Base-by-base conservation (phyloP, 345 rosid genomes). In the Hibiscus tridactylites region DNA sequence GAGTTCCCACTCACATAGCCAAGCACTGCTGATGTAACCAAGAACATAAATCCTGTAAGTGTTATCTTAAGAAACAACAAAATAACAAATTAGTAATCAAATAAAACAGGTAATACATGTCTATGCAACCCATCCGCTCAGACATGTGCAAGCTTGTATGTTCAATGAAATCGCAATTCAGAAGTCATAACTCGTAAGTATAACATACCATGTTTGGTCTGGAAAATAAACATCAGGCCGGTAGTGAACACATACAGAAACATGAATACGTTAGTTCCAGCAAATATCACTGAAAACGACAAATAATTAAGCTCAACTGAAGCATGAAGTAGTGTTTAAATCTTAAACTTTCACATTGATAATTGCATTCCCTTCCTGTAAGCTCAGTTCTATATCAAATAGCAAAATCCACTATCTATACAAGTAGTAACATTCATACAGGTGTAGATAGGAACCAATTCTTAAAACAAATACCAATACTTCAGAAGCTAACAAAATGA, bases 181-280 rank as follows among this genome's bases (percentile, higher is more conserved):
- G 42, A 29, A 62, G 11, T 50, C 76, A 69, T 3, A 10, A 11
- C 4, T 47, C 4, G 16, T 15, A 26, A 73, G 63, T 24, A 80
- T 44, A 21, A 63, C 79, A 74, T 81, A 94, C 98, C 98, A 91
- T 88, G 81, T 94, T 94, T 19, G 96, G 97, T 39, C 98, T 94
- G 90, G 16, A 78, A 65, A 79, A 68, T 21, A 21, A 60, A 79
- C 31, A 58, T 80, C 66, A 53, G 73, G 42, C 58, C 78, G 47
- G 74, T 26, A n/a, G 73, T 52, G 37, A 26, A 57, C 71, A 60
- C 58, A 78, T 10, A 10, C 4, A 39, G 42, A 77, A 42, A 74
- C 71, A 76, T 17, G 54, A 12, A 68, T 61, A 16, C 15, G 28
- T 53, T 63, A 78, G 71, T 13, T 65, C 61, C 65, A 75, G 71